A percentile compares a stretch with the other conserved stretches of the same genome.
Conservation (phyloP, 306 rosid species). For the Pyrus communis region DNA sequence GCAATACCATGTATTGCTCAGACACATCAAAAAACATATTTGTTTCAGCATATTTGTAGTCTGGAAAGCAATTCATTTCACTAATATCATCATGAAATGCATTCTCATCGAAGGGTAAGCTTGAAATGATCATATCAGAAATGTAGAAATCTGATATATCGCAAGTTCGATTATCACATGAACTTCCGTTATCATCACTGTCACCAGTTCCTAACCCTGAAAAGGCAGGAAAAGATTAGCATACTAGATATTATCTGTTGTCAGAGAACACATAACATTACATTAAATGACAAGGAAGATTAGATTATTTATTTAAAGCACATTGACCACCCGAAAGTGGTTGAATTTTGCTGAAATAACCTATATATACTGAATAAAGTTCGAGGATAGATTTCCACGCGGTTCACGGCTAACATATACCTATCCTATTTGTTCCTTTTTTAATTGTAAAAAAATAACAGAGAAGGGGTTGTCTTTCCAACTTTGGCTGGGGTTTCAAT, state of each 20-base stretch:
- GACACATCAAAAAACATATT: conserved; percentile 46
- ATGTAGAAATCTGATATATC: conserved; percentile 85
- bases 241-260: conserved; percentile 7
- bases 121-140: conserved; percentile 88
- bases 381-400: background rate
- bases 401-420: background rate
- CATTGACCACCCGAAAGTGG: background rate
- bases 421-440: background rate
- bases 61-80: conserved; percentile 43
- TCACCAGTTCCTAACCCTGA: conserved; percentile 50
- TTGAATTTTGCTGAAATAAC: background rate
- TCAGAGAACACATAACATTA: background rate
- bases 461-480: too few species aligned
- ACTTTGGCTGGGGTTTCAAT: too few species aligned
- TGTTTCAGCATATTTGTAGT: conserved; percentile 50
- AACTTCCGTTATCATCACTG: conserved; percentile 38
- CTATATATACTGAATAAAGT: background rate
- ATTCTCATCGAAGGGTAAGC: conserved; percentile 56
- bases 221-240: conserved; percentile 26
- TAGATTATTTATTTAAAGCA: background rate
- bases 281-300: background rate
- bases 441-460: background rate
- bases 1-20: conserved; percentile 70
- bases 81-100: conserved; percentile 40
- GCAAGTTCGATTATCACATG: conserved; percentile 53